These are phyloP conservation scores for Scheffersomyces titani DNA, from an alignment of 1,139 yeast species.

Conservation along the genomic window DNA sequence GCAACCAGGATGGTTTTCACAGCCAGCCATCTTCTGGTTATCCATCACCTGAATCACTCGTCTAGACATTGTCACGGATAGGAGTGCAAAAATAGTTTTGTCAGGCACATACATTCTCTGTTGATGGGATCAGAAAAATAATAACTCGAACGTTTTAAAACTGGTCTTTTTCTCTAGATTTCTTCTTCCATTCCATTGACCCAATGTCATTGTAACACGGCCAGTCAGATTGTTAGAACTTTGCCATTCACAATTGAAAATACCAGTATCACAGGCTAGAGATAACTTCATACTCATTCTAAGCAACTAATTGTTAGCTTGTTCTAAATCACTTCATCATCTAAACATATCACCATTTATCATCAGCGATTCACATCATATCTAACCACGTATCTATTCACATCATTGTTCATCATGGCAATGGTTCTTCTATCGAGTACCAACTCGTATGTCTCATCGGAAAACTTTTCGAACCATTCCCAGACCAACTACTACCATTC, in stretches of 20 bases:
- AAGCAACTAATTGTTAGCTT: no score
- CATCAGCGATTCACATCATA: conserved; percentile 4
- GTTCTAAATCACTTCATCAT: no score
- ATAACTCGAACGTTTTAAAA: neutral
- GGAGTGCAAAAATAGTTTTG: neutral
- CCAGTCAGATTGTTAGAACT: neutral
- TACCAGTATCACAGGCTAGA: neutral
- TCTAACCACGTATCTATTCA: no score
- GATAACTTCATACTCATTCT: no score
- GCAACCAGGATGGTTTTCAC: neutral
- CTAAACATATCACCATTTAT: neutral
- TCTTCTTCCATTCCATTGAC: neutral
- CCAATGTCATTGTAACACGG: neutral
- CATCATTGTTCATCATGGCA: conserved; percentile 8
- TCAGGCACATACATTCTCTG: neutral
- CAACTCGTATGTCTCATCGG: neutral
- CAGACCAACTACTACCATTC: conserved; percentile 6
- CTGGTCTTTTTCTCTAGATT: neutral
- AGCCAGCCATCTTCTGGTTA: conserved; percentile 6
- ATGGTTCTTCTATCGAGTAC: neutral
- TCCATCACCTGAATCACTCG: neutral
- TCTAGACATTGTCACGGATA: neutral
- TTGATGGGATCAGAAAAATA: neutral
- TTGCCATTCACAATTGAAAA: neutral
- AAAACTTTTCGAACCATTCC: neutral